Percentiles rank a stretch among this genome's conserved stretches.
phyloP scores from a whole-genome alignment of 176 grass and related monocot species.

The Zoysia japonica region DNA sequence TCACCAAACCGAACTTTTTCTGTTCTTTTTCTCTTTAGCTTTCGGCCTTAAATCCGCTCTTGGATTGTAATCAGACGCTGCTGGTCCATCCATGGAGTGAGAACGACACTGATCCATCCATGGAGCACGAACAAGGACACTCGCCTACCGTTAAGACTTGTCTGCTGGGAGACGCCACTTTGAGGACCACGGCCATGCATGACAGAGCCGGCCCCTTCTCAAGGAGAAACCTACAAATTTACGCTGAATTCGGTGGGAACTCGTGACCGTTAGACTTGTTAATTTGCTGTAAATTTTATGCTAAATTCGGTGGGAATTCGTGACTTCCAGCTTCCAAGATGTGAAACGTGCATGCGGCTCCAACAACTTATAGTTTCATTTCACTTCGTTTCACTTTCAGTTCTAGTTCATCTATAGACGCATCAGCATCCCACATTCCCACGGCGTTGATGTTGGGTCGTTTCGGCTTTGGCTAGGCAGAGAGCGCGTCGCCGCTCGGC shows the following conservation, averaged over 20 bases:
- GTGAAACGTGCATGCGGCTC: no score
- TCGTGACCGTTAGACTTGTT: background rate
- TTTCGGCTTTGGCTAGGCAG: no score
- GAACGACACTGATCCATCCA: background rate
- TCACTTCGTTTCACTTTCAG: no score
- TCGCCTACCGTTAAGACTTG: constrained; percentile 27
- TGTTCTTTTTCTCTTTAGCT: background rate
- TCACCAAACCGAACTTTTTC: background rate
- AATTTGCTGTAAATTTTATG: background rate
- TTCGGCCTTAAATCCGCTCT: background rate
- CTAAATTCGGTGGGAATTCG: no score
- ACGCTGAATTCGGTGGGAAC: no score
- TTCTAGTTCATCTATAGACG: no score
- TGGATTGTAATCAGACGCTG: background rate
- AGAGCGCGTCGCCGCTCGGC: no score
- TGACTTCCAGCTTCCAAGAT: no score
- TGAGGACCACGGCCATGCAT: background rate
- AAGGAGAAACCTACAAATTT: background rate
- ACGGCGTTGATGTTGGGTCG: no score
- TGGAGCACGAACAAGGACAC: background rate
- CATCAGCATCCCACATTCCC: no score
- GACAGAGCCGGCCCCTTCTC: background rate
- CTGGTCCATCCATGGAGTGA: no score
- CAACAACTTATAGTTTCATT: no score
- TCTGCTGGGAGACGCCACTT: background rate